phyloP scores from a whole-genome alignment of 805 yeast genomes.

The Pichia sporocuriosa region DNA sequence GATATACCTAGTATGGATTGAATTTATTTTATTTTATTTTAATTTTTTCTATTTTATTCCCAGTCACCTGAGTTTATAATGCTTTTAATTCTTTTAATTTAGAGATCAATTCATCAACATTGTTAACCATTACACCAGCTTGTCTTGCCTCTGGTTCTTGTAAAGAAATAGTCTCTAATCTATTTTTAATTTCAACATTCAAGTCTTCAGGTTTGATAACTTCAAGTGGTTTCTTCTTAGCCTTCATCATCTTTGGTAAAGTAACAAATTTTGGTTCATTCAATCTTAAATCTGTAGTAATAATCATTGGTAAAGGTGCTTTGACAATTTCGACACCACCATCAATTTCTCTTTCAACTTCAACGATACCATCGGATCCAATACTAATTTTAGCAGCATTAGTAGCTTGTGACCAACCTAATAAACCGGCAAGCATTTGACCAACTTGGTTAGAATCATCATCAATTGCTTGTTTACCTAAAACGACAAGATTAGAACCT shows the following conservation, averaged over 20 bases:
- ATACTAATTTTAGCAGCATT: constrained; percentile 82
- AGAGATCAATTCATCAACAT: constrained; percentile 74
- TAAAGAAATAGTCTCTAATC: constrained; percentile 64
- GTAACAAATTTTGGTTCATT: constrained; percentile 96
- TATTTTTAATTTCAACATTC: constrained; percentile 55
- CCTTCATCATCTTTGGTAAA: constrained; percentile 95
- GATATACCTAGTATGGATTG: too few species aligned
- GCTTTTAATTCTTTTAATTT: constrained; percentile 76
- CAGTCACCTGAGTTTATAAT: constrained; percentile 34
- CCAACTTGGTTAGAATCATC: constrained; percentile 95
- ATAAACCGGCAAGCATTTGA: constrained; percentile 88
- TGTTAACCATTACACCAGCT: constrained; percentile 73
- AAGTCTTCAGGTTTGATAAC: constrained; percentile 58
- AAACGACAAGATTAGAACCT: constrained; percentile 67
- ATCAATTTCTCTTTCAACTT: constrained; percentile 87
- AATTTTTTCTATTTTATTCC: too few species aligned
- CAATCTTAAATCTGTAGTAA: constrained; percentile 89
- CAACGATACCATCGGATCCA: constrained; percentile 43
- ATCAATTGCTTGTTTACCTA: constrained; percentile 97
- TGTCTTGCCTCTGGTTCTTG: constrained; percentile 80
- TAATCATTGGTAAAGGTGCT: constrained; percentile 74
- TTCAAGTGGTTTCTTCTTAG: constrained; percentile 90
- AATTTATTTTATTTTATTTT: too few species aligned
- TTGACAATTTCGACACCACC: constrained; percentile 85
- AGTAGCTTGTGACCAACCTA: constrained; percentile 96